Percentiles rank a stretch among this genome's conserved stretches.
These are phyloP conservation scores for Thuidium tamariscinum DNA, from an alignment of 225 moss, liverwort and hornwort genomes.

Conservation along the genomic window DNA sequence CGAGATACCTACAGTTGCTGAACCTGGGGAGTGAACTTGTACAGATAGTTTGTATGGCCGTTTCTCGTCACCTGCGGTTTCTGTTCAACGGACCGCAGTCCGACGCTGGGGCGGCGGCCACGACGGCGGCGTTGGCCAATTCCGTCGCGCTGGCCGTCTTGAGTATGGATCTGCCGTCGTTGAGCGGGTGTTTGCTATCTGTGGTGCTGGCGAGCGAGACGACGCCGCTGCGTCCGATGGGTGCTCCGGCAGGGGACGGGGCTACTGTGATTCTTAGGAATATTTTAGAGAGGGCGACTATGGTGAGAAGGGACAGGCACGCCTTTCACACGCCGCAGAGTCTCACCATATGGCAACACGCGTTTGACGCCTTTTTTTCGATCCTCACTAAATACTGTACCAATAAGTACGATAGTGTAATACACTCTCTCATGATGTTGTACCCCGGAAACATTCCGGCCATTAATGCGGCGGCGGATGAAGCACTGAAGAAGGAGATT, in stretches of 20 bases:
- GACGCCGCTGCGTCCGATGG: slow-evolving; percentile 84
- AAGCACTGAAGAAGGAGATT: slow-evolving; percentile 86
- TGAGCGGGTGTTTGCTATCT: slow-evolving; percentile 80
- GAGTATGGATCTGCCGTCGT: slow-evolving; percentile 70
- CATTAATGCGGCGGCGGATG: slow-evolving; percentile 67
- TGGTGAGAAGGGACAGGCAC: slow-evolving; percentile 57
- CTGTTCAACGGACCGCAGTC: slow-evolving; percentile 79
- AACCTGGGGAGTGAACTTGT: slow-evolving; percentile 83
- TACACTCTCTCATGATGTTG: slow-evolving; percentile 92
- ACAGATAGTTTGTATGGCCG: slow-evolving; percentile 63
- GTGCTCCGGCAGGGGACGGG: slow-evolving; percentile 77
- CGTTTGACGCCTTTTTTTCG: slow-evolving; percentile 90
- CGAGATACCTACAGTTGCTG: slow-evolving; percentile 67
- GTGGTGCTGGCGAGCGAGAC: slow-evolving; percentile 75
- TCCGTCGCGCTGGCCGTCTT: slow-evolving; percentile 55
- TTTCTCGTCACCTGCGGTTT: slow-evolving; percentile 81
- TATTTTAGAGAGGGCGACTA: slow-evolving; percentile 74
- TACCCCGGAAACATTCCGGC: slow-evolving; percentile 66
- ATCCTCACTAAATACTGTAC: slow-evolving; percentile 95
- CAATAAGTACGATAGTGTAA: slow-evolving; percentile 97
- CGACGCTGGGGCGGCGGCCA: slow-evolving; percentile 54
- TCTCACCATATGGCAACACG: slow-evolving; percentile 74
- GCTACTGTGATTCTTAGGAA: slow-evolving; percentile 82
- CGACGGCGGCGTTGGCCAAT: slow-evolving; percentile 58
- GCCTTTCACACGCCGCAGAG: slow-evolving; percentile 55